These are phyloP conservation scores for Micractinium sp. DNA, from an alignment of 139 green algal species.

Conservation along the genomic window DNA sequence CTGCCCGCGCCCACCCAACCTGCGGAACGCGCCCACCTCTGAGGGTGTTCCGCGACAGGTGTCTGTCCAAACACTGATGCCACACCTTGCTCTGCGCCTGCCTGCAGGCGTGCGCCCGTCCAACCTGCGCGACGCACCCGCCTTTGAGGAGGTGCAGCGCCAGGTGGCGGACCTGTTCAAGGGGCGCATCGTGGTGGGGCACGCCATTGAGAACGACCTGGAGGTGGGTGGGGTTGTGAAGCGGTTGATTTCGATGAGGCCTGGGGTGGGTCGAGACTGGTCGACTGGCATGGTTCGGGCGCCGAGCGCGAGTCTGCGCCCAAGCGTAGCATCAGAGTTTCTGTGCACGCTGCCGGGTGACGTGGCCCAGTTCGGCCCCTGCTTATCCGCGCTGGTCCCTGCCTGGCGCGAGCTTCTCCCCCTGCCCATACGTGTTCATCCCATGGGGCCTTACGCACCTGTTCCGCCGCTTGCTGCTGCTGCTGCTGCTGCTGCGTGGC, in stretches of 20 bases:
- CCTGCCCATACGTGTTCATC: not conserved
- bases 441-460: not conserved
- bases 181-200: slow-evolving; percentile 85
- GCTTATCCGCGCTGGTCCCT: not conserved
- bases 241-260: no score
- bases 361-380: not conserved
- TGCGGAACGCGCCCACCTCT: no score
- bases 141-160: slow-evolving; percentile 60
- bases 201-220: slow-evolving; percentile 89
- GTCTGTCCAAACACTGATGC: not conserved
- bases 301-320: no score
- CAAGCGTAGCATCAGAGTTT: no score
- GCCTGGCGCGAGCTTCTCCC: not conserved
- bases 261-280: no score
- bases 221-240: slow-evolving; percentile 46
- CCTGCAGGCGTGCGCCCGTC: slow-evolving; percentile 20
- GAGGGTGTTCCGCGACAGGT: no score
- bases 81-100: not conserved
- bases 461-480: not conserved
- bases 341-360: no score
- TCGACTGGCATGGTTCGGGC: no score
- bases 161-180: slow-evolving; percentile 68
- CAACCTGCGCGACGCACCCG: slow-evolving; percentile 59
- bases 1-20: no score
- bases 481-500: not conserved